phyloP scores from a whole-genome alignment of 2,329 filamentous ascomycete genomes.

The Aspergillus sclerotialis region DNA sequence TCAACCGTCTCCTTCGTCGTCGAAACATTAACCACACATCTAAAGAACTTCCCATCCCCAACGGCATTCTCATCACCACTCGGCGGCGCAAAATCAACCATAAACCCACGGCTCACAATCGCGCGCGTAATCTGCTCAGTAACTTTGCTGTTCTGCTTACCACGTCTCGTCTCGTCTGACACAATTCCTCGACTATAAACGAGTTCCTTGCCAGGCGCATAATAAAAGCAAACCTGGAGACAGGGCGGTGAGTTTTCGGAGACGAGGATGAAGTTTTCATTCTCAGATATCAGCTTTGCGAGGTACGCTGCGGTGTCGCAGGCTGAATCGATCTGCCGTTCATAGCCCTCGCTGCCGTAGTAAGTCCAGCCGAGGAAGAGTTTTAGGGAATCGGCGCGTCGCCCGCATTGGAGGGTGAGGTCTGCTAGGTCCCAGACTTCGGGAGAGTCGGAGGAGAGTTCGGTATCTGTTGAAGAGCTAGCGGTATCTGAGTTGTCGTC shows the following conservation, averaged over 20 bases:
- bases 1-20: slow-evolving; percentile 56
- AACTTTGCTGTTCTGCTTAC: slow-evolving; percentile 45
- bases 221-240: slow-evolving; percentile 93
- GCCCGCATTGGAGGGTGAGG: slow-evolving; percentile 86
- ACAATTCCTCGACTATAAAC: slow-evolving; percentile 25
- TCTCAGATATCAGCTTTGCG: slow-evolving; percentile 50
- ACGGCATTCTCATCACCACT: slow-evolving; percentile 41
- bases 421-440: slow-evolving; percentile 88
- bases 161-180: slow-evolving; percentile 27
- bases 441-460: slow-evolving; percentile 25
- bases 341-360: slow-evolving; percentile 72
- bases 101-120: slow-evolving; percentile 56
- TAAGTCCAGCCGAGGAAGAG: slow-evolving; percentile 84
- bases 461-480: slow-evolving; percentile 10
- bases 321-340: slow-evolving; percentile 60
- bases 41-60: slow-evolving; percentile 59
- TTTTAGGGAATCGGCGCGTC: slow-evolving; percentile 78
- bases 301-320: slow-evolving; percentile 66
- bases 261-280: slow-evolving; percentile 61
- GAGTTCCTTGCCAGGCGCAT: slow-evolving; percentile 53
- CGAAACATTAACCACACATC: slow-evolving; percentile 60
- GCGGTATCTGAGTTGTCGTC: slow-evolving; percentile 31
- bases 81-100: slow-evolving; percentile 60
- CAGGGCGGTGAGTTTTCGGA: slow-evolving; percentile 74
- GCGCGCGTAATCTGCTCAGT: slow-evolving; percentile 50